Evolutionary conservation across 2,329 filamentous ascomycete species (phyloP).

Genomic region (Aspergillus aculeatus): DNA sequence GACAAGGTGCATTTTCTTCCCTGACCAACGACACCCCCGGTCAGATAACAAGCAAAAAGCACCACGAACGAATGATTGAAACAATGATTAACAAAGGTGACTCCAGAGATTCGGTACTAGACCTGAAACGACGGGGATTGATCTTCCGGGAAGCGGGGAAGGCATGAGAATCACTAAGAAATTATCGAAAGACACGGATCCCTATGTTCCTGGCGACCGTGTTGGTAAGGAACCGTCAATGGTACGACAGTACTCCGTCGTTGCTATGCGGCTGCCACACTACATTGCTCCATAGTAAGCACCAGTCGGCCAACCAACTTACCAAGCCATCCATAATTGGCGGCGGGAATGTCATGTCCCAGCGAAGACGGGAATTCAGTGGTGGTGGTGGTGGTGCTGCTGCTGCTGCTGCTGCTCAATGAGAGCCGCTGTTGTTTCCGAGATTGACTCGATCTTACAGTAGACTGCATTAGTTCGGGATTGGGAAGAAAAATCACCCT

Average conservation of each 20-base stretch:
- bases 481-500: too few relatives aligned
- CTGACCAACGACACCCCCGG: not conserved
- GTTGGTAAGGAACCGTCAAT: not conserved
- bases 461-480: not conserved
- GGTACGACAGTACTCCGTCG: not conserved
- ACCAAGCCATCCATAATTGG: not conserved
- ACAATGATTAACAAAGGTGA: not conserved
- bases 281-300: not conserved
- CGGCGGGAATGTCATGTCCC: not conserved
- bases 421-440: not conserved
- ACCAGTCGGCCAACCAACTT: not conserved
- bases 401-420: not conserved
- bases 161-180: too few relatives aligned
- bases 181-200: not conserved
- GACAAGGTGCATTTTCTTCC: not conserved
- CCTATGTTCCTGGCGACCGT: not conserved
- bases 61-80: not conserved
- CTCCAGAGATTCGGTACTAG: not conserved
- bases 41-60: not conserved
- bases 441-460: not conserved
- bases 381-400: not conserved
- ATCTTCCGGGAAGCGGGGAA: too few relatives aligned
- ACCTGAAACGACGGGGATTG: not conserved
- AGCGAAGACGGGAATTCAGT: not conserved
- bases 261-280: not conserved